phyloP scores from a whole-genome alignment of 495 filamentous ascomycete genomes.

The Neurospora sp. region DNA sequence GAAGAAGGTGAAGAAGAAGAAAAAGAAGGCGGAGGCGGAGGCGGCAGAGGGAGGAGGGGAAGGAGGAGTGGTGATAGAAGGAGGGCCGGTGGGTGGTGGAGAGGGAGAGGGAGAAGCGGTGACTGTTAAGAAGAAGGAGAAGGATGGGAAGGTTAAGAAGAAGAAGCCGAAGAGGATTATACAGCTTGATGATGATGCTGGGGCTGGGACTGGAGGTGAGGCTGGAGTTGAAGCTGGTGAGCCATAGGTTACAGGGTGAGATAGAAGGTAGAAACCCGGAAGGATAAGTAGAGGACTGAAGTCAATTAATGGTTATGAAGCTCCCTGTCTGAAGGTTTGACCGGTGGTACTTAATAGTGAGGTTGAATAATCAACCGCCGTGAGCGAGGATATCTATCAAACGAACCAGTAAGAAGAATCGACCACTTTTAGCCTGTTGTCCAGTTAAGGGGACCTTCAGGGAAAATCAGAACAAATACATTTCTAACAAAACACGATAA shows the following conservation, averaged over 20 bases:
- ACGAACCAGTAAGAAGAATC: no score
- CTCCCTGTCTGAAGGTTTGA: neutral
- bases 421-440: no score
- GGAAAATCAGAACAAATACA: neutral
- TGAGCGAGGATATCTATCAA: neutral
- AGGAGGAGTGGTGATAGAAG: neutral
- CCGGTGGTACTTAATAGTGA: neutral
- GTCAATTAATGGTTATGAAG: neutral
- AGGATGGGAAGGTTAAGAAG: constrained; percentile 38
- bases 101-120: constrained; percentile 8
- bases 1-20: constrained; percentile 3
- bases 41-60: constrained; percentile 37
- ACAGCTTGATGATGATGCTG: constrained; percentile 13
- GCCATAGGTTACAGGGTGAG: neutral
- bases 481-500: no score
- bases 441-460: no score
- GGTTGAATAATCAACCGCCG: neutral
- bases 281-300: neutral
- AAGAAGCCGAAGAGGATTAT: constrained; percentile 30
- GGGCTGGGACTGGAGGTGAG: neutral
- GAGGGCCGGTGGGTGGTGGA: neutral
- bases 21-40: constrained; percentile 8
- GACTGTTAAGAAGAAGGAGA: constrained; percentile 33
- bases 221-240: neutral
- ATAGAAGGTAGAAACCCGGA: neutral